Evolutionary conservation across 1,139 yeast species (phyloP), one percentile per base, ranked within the genome.

Genomic region (Kurtzmaniella quercitrusa): DNA sequence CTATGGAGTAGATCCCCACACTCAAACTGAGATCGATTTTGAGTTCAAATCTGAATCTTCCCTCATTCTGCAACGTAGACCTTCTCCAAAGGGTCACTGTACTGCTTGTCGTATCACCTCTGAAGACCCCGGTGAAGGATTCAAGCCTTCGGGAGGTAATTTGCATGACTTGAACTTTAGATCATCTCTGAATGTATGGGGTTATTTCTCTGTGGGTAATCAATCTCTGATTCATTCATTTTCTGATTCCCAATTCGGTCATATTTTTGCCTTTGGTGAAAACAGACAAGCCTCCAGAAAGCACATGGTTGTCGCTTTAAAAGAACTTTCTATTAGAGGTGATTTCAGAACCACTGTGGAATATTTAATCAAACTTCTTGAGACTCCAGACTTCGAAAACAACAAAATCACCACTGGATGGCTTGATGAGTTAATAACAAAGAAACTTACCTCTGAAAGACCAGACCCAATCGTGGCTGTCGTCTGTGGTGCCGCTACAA

Each of bases 71-170:
- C 98, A 93, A 72, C 83, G 98, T 67, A 82, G 81, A 56, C 98
- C 98, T 40, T 79, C 78, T 53, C 98, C 98, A 55, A 89, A 89
- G 73, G 98, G 98, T 51, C 98, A 93, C 68, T 88, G 96, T 65
- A 93, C 98, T 42, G 98, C 98, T 43, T 91, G 98, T 73, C 91
- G 98, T 75, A 93, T 93, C 65, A 93, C 98, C 27, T 88, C 96
- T 8, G 98, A 93, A 70, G 98, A 93, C 69, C 98, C 98, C 36
- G 95, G 96, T 63, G 98, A 91, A 72, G 98, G 98, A 41, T 93
- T 93, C 77, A 93, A 93, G 68, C 98, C 98, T 47, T 88, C 96
- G 41, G 95, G 96, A 60, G 98, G 98, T 73, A 82, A 91, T 48
- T 77, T 93, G 68, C 96, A 90, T 57, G 98, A 93, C 64, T 80